Percentiles rank a stretch among this genome's conserved stretches.
These are phyloP conservation scores for Paramecium caudatum DNA, from an alignment of 73 alveolate genomes.

Conservation along the genomic window DNA sequence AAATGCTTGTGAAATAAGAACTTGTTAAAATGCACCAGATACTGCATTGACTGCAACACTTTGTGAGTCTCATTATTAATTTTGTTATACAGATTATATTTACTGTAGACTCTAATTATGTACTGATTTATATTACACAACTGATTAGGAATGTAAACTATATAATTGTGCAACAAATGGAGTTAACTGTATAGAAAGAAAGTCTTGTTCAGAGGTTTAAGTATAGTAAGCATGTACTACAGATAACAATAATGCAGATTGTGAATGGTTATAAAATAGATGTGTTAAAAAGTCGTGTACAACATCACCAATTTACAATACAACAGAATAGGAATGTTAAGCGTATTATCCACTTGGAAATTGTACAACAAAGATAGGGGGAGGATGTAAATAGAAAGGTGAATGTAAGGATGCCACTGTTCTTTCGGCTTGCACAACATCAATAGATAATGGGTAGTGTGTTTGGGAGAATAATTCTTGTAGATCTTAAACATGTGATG, in stretches of 20 bases:
- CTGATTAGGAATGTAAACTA: constrained; percentile 31
- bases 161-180: constrained; percentile 56
- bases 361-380: constrained; percentile 1
- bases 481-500: background rate
- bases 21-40: constrained; percentile 40
- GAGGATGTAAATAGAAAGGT: constrained; percentile 10
- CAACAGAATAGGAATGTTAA: background rate
- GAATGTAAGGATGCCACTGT: constrained; percentile 9
- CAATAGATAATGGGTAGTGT: background rate
- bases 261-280: background rate
- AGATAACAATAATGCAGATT: background rate
- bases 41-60: background rate
- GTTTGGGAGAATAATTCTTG: background rate
- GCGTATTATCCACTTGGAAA: background rate
- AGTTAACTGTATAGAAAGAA: background rate
- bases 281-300: background rate
- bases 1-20: background rate
- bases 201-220: constrained; percentile 7
- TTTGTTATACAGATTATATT: constrained; percentile 3
- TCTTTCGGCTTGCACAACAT: background rate
- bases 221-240: constrained; percentile 4
- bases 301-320: background rate
- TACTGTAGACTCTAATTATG: background rate
- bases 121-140: background rate
- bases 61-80: background rate